Evolutionary conservation across 441 rosid genomes (phyloP).

Genomic region (Populus trichocarpa): DNA sequence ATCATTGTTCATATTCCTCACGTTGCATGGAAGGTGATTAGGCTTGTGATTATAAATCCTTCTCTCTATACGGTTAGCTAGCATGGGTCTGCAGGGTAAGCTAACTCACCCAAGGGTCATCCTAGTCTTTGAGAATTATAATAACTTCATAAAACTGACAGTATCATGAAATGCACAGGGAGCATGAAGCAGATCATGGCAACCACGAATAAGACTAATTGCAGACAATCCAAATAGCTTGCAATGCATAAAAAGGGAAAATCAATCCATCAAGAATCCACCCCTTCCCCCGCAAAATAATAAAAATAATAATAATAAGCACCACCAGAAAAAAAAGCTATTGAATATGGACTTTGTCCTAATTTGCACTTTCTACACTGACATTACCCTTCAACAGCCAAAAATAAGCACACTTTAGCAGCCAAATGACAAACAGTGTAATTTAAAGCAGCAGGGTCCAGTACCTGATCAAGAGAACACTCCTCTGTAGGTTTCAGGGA

Average conservation of each 20-base stretch:
- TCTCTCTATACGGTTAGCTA: background rate
- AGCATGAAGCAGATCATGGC: background rate
- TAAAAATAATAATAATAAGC: background rate
- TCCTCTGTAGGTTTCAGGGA: conserved; percentile 64
- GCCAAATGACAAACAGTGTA: background rate
- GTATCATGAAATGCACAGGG: no score
- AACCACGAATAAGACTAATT: background rate
- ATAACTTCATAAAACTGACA: background rate
- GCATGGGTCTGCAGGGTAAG: background rate
- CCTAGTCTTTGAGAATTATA: background rate
- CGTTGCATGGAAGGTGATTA: background rate
- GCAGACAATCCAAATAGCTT: background rate
- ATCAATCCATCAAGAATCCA: background rate
- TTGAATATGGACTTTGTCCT: background rate
- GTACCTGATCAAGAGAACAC: conserved; percentile 62
- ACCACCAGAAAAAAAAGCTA: background rate
- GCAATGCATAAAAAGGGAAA: background rate
- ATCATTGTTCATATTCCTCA: background rate
- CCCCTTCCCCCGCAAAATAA: background rate
- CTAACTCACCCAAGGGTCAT: background rate
- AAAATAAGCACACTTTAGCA: conserved; percentile 4
- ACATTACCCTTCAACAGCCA: background rate
- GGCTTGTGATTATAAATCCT: background rate
- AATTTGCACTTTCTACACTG: background rate
- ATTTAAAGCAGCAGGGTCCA: conserved; percentile 4